Conservation (phyloP, 208 protist species). For the Trypanosoma scelopori region DNA sequence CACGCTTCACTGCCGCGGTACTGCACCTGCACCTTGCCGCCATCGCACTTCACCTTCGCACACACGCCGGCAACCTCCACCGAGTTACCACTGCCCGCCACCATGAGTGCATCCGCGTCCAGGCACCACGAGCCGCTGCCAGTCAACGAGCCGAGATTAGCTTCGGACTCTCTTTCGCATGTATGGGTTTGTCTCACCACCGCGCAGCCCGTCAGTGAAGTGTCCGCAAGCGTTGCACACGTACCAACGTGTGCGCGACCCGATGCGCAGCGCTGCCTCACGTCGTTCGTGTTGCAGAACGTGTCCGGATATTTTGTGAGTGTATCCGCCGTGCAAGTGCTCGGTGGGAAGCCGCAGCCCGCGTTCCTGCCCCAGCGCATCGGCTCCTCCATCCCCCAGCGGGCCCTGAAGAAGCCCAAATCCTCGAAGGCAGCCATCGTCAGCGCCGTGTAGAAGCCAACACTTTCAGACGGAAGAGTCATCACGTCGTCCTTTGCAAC, state of each 20-base stretch:
- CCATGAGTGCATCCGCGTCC: constrained; percentile 16
- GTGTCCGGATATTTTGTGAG: constrained; percentile 39
- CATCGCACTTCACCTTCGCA: constrained; percentile 25
- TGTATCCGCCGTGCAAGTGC: constrained; percentile 42
- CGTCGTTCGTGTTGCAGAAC: constrained; percentile 35
- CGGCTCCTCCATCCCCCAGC: constrained; percentile 57
- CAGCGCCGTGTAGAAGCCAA: constrained; percentile 57
- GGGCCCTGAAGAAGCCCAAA: constrained; percentile 75
- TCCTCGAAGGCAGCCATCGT: constrained; percentile 86
- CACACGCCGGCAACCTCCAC: constrained; percentile 19
- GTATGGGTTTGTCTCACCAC: too few relatives aligned
- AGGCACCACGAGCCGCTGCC: not conserved
- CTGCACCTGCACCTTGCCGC: constrained; percentile 3
- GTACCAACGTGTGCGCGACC: not conserved
- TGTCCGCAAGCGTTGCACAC: constrained; percentile 41
- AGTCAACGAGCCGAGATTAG: not conserved
- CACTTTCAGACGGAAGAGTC: not conserved
- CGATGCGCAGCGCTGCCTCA: constrained; percentile 27
- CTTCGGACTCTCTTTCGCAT: not conserved
- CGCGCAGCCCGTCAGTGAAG: too few relatives aligned
- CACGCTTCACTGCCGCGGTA: not conserved
- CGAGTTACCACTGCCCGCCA: not conserved
- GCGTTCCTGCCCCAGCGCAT: constrained; percentile 70
- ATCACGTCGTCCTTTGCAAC: too few relatives aligned
- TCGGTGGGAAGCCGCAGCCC: constrained; percentile 54